phyloP scores from a whole-genome alignment of 2,329 filamentous ascomycete genomes.

The Fusarium pininemorale region DNA sequence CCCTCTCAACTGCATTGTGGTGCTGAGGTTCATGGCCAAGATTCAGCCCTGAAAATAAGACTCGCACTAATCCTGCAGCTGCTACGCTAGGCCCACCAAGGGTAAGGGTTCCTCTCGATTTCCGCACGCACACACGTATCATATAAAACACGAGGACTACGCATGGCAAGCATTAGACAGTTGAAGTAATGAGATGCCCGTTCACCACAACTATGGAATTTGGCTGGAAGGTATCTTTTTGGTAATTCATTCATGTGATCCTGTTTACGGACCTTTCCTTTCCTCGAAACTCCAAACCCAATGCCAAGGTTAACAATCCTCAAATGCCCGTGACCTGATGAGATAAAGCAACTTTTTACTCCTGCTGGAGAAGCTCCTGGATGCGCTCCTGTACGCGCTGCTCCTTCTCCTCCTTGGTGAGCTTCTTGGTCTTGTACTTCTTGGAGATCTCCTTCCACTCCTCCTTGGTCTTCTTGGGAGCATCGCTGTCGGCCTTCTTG shows the following conservation, averaged over 20 bases:
- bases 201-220: constrained; percentile 45
- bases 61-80: not conserved
- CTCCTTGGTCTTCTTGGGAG: constrained; percentile 94
- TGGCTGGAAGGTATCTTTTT: constrained; percentile 48
- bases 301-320: constrained; percentile 46
- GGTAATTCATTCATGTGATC: constrained; percentile 51
- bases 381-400: constrained; percentile 91
- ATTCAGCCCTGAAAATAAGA: not conserved
- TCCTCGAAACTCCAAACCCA: constrained; percentile 53
- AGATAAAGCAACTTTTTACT: constrained; percentile 46
- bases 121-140: not conserved
- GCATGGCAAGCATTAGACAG: constrained; percentile 14
- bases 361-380: constrained; percentile 73
- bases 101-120: not conserved
- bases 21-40: not conserved
- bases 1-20: not conserved
- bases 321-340: constrained; percentile 39
- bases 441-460: constrained; percentile 95
- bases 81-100: not conserved
- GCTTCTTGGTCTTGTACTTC: constrained; percentile 84
- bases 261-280: constrained; percentile 47
- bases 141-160: not conserved
- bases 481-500: constrained; percentile 84
- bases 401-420: constrained; percentile 84
- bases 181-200: constrained; percentile 41